Evolutionary conservation across 23 red algal species (phyloP), one percentile per base, ranked within the genome.

Genomic region (Gracilaria domingensis): DNA sequence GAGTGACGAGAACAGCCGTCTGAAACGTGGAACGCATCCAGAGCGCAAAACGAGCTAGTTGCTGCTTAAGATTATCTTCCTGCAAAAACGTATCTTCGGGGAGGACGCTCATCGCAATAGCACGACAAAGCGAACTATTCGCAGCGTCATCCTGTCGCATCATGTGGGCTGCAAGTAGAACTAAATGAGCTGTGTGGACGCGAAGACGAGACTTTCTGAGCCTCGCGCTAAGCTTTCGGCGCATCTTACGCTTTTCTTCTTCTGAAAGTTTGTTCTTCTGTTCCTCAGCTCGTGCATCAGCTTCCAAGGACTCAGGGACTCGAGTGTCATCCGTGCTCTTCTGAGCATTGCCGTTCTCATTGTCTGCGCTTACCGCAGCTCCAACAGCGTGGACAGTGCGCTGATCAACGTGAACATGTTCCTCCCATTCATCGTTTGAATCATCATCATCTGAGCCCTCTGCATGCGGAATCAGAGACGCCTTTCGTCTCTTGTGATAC

Each of bases 361-460:
- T 53, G 55, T 2, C 11, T 33, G 34, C 24, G 12, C 37, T 6
- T 6, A 30, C 34, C 2, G 75, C 81, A 34, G 71, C 39, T 36
- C 57, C 57, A 29, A 57, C 73, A 35, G 76, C 87, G 24, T 71
- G n/a, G 6, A 81, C 87, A 51, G 58, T 26, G 29, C 77, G 35
- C 40, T 71, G 37, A 62, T 90, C 87, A 29, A 90, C 77, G 42
- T 90, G 55, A 42, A 90, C 76, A 29, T 90, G 54, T 45, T 90
- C 87, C 56, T 90, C 87, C 87, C 87, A 90, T 32, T 90, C 87
- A 54, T 90, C 87, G 58, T 90, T 90, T 26, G 87, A 90, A 36
- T 90, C 87, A 38, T 81, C 87, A 4, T 90, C 74, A 7, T 40
- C 38, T 13, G 76, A 55, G 4, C 38, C 87, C 12, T 81, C 29